Percentiles rank a stretch among this genome's conserved stretches.
Evolutionary conservation across 2,329 filamentous ascomycete species (phyloP).

Genomic region (Fusarium hostae): DNA sequence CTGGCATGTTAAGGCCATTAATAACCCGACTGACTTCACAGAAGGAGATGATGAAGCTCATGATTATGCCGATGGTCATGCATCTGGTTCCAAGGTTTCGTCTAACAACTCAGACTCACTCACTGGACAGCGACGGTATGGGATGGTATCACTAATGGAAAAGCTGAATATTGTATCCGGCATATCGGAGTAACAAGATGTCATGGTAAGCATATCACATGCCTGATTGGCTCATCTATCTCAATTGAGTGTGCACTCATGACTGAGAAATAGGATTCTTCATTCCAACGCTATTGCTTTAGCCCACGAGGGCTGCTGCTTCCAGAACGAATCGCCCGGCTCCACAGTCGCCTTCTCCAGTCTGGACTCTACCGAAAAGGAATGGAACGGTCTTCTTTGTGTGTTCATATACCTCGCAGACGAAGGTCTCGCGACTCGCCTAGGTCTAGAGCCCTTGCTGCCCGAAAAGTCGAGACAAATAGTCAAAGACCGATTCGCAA

Average conservation of each 20-base stretch:
- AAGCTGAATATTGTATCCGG: conserved; percentile 30
- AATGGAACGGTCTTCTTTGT: conserved; percentile 28
- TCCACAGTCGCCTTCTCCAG: background rate
- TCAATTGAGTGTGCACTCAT: background rate
- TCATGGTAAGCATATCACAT: conserved; percentile 12
- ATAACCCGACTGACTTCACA: conserved; percentile 28
- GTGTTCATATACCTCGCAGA: conserved; percentile 31
- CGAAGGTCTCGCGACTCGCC: conserved; percentile 11
- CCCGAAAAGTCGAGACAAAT: conserved; percentile 27
- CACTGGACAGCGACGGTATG: conserved; percentile 15
- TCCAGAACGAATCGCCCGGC: conserved; percentile 6
- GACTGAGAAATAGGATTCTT: conserved; percentile 11
- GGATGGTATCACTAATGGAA: conserved; percentile 33
- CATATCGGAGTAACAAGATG: conserved; percentile 35
- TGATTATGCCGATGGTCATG: background rate
- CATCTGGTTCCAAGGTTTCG: background rate
- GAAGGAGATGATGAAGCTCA: conserved; percentile 26
- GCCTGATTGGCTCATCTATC: no score
- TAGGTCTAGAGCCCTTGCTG: conserved; percentile 22
- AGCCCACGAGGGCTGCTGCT: conserved; percentile 28
- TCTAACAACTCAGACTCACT: background rate
- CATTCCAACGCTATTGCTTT: conserved; percentile 31
- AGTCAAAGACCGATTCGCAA: conserved; percentile 23
- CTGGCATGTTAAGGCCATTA: conserved; percentile 34
- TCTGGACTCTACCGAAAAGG: conserved; percentile 2